These are phyloP conservation scores for Tulasnella sp. DNA, from an alignment of 768 basidiomycete species.

Conservation along the genomic window DNA sequence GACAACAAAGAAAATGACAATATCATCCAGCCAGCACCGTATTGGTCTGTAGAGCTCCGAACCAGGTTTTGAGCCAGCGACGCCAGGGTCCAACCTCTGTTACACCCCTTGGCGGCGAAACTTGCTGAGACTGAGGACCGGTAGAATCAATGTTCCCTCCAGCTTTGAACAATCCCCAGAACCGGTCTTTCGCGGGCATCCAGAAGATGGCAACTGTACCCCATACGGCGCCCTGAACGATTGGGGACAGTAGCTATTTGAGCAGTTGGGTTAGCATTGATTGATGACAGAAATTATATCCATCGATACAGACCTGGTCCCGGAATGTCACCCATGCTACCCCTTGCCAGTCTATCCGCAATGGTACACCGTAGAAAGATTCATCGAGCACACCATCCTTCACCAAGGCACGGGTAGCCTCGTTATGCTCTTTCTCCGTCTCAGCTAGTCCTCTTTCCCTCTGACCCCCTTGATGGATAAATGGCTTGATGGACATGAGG, in stretches of 20 bases:
- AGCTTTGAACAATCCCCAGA: not conserved
- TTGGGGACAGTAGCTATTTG: conserved; percentile 9
- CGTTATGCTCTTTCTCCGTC: not conserved
- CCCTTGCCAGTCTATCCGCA: conserved; percentile 18
- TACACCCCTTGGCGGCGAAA: not conserved
- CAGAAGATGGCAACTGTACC: conserved; percentile 7
- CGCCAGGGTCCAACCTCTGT: conserved; percentile 6
- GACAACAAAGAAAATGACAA: not conserved
- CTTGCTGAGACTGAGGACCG: not conserved
- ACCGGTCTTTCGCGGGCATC: not conserved
- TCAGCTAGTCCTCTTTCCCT: not conserved
- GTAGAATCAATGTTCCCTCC: not conserved
- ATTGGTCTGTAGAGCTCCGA: conserved; percentile 3
- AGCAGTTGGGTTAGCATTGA: not conserved
- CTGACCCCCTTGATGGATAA: conserved; percentile 10
- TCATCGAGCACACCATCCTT: conserved; percentile 11
- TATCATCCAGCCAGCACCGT: not conserved
- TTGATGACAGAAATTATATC: not conserved
- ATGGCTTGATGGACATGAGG: conserved; percentile 19
- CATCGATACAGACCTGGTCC: conserved; percentile 19
- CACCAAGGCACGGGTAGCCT: conserved; percentile 1
- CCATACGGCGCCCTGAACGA: conserved; percentile 16
- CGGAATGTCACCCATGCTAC: conserved; percentile 19
- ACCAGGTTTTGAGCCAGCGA: not conserved
- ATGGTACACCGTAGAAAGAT: conserved; percentile 15